Percentiles rank a stretch among this genome's conserved stretches.
phyloP scores from a whole-genome alignment of 768 basidiomycete genomes.

The Lyophyllum semitale region DNA sequence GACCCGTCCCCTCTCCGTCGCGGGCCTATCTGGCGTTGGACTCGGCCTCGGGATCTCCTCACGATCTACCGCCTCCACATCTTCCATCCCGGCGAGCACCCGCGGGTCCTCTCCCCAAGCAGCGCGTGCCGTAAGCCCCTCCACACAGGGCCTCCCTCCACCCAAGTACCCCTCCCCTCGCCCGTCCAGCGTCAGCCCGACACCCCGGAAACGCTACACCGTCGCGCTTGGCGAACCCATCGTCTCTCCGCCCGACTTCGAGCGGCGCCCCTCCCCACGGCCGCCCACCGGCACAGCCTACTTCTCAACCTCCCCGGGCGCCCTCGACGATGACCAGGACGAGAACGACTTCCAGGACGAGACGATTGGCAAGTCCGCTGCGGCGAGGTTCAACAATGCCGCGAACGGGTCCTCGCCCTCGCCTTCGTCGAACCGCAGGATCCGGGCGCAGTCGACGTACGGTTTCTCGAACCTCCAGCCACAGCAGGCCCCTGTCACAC shows the following conservation, averaged over 20 bases:
- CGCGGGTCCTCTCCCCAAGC: conserved; percentile 20
- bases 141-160: conserved; percentile 38
- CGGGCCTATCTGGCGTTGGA: conserved; percentile 29
- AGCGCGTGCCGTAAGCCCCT: conserved; percentile 16
- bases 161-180: conserved; percentile 42
- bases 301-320: conserved; percentile 40
- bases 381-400: conserved; percentile 23
- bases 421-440: conserved; percentile 31
- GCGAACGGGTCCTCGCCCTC: conserved; percentile 26
- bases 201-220: conserved; percentile 83
- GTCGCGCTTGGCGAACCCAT: conserved; percentile 82
- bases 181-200: conserved; percentile 63
- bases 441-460: conserved; percentile 64
- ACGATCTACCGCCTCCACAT: conserved; percentile 25
- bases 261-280: conserved; percentile 18
- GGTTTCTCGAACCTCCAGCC: conserved; percentile 39
- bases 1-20: conserved; percentile 49
- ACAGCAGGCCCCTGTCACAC: conserved; percentile 31
- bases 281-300: conserved; percentile 39
- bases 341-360: conserved; percentile 51
- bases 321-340: conserved; percentile 27
- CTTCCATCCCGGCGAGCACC: conserved; percentile 22
- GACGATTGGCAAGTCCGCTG: conserved; percentile 61
- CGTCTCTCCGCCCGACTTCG: conserved; percentile 36
- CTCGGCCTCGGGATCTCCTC: conserved; percentile 26